Evolutionary conservation across 768 basidiomycete species (phyloP).

Genomic region (Auricularia auricula-judae): DNA sequence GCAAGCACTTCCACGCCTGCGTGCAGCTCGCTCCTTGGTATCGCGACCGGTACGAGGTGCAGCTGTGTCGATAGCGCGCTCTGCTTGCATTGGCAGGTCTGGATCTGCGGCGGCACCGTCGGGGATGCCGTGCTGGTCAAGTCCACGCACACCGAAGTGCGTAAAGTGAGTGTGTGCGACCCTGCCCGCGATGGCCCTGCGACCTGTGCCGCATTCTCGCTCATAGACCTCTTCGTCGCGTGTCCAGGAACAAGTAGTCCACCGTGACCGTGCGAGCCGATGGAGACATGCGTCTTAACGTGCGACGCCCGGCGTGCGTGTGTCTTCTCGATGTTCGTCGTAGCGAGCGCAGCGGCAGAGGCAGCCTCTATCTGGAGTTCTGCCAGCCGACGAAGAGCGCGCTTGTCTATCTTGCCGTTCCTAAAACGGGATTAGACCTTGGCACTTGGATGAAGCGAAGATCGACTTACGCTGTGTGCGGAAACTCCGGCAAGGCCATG

Average conservation of each 20-base stretch:
- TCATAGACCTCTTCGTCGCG: neutral
- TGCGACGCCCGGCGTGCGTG: neutral
- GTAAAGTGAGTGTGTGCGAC: neutral
- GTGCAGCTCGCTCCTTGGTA: neutral
- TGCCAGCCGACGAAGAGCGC: constrained; percentile 6
- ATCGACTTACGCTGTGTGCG: constrained; percentile 4
- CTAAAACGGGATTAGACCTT: neutral
- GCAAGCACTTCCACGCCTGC: neutral
- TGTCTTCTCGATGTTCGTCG: neutral
- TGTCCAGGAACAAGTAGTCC: neutral
- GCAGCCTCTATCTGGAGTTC: neutral
- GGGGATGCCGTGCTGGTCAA: neutral
- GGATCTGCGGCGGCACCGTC: neutral
- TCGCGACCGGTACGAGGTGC: neutral
- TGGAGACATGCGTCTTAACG: neutral
- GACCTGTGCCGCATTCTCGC: neutral
- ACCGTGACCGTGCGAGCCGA: neutral
- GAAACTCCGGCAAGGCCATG: constrained; percentile 8
- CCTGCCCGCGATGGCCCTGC: neutral
- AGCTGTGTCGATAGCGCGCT: neutral
- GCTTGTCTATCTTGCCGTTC: constrained; percentile 14
- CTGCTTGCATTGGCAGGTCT: neutral
- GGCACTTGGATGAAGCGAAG: neutral
- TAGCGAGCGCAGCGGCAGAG: neutral
- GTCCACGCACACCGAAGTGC: neutral